phyloP scores from a whole-genome alignment of 805 yeast species.

The Wickerhamomyces tratensis region DNA sequence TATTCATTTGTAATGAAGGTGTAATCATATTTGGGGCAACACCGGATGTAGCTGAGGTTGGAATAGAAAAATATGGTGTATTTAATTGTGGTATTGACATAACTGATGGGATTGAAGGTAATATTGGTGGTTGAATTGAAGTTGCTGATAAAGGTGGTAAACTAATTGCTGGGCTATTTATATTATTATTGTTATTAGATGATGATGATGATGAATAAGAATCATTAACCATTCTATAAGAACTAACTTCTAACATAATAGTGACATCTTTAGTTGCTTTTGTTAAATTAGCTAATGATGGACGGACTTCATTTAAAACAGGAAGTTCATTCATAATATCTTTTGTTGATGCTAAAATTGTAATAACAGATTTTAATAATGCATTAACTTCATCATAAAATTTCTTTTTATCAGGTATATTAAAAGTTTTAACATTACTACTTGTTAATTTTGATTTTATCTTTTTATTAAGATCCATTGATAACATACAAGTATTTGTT shows the following conservation, averaged over 20 bases:
- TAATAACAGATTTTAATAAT: slow-evolving; percentile 75
- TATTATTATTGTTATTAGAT: neutral
- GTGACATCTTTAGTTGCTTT: slow-evolving; percentile 90
- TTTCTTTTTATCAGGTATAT: slow-evolving; percentile 41
- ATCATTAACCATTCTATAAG: slow-evolving; percentile 29
- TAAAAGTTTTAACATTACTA: slow-evolving; percentile 29
- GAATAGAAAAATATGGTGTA: slow-evolving; percentile 11
- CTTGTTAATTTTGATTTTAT: slow-evolving; percentile 47
- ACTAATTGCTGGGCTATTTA: slow-evolving; percentile 2
- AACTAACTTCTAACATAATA: slow-evolving; percentile 63
- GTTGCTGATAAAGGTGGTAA: slow-evolving; percentile 11
- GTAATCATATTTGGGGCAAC: neutral
- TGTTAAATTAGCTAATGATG: slow-evolving; percentile 72
- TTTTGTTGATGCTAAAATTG: slow-evolving; percentile 76
- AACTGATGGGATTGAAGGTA: slow-evolving; percentile 19
- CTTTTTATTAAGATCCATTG: slow-evolving; percentile 74
- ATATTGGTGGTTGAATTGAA: slow-evolving; percentile 11
- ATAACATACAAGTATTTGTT: slow-evolving; percentile 64
- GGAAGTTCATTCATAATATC: slow-evolving; percentile 76
- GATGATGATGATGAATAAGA: slow-evolving; percentile 1
- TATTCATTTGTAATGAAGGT: slow-evolving; percentile 1
- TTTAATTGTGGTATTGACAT: slow-evolving; percentile 20
- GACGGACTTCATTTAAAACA: slow-evolving; percentile 66
- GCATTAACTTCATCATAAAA: slow-evolving; percentile 83
- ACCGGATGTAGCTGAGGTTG: neutral